Evolutionary conservation across 2,329 filamentous ascomycete genomes (phyloP), one percentile per base, ranked within the genome.

Genomic region (Fonsecaea nubica): DNA sequence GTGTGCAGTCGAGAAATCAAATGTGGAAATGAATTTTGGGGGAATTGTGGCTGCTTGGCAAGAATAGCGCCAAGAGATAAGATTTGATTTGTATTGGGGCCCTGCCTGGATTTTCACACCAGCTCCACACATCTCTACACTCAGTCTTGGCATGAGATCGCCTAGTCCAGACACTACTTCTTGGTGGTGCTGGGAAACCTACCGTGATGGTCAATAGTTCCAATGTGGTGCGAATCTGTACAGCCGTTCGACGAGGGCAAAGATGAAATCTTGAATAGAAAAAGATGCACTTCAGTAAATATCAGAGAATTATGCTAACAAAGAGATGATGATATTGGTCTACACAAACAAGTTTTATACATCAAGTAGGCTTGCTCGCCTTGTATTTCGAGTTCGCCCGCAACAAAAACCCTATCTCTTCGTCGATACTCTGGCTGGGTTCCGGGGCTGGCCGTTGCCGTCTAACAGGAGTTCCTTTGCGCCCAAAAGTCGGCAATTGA

Each of bases 351-450:
- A n/a, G 2, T 56, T 33, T 68, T 50, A 36, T 68, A 68, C 66
- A 68, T 55, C 63, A 66, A 21, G 54, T 54, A 30, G 36, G 35
- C 35, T 61, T 65, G 32, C 40, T 64, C 25, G 36, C 35, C 30
- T 54, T 25, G 32, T 40, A 48, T 35, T 58, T 60, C 7, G 58
- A 42, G 21, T 58, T 60, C 35, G 53, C 52, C 13, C 52, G 52
- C 13, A 52, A 58, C 66, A 68, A 52, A 10, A 55, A 45, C 38
- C 58, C 63, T 52, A 65, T 48, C 56, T 65, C 63, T 58, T 63
- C 66, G 40, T 45, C 61, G 30, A 68, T 66, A 45, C 65, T 63
- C 56, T 65, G 63, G 63, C 54, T 64, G n/a, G 62, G 62, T 30
- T 58, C 59, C 8, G 58, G 66, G 30, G 63, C 25, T 30, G 50